A percentile compares a stretch with the other conserved stretches of the same genome.
Evolutionary conservation across 305 asterid genomes (phyloP).

Genomic region (Solanum hybrid): DNA sequence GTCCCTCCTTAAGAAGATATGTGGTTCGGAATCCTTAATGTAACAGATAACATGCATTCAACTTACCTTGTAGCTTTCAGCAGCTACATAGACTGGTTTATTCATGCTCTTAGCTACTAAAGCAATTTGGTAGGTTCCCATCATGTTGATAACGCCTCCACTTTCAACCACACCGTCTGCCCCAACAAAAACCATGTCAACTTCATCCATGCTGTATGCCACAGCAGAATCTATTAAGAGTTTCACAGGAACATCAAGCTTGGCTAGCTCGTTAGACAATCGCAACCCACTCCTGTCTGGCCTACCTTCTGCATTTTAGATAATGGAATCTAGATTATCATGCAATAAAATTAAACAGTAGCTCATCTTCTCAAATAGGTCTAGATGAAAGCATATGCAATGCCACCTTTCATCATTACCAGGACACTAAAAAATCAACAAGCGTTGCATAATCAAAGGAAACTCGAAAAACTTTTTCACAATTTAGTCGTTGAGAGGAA

Average conservation of each 20-base stretch:
- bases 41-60: background rate
- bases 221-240: slow-evolving; percentile 88
- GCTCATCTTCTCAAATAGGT: background rate
- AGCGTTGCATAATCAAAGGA: background rate
- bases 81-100: slow-evolving; percentile 87
- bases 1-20: background rate
- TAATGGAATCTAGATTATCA: background rate
- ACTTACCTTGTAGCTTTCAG: slow-evolving; percentile 64
- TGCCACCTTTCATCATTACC: background rate
- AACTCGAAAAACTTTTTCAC: background rate
- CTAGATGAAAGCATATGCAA: background rate
- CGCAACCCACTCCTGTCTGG: slow-evolving; percentile 82
- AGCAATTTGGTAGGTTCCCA: slow-evolving; percentile 95
- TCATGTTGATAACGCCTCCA: slow-evolving; percentile 92
- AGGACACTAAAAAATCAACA: background rate
- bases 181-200: slow-evolving; percentile 90
- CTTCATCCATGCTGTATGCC: slow-evolving; percentile 90
- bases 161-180: slow-evolving; percentile 94
- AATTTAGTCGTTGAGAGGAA: background rate
- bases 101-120: slow-evolving; percentile 91
- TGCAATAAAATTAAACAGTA: background rate
- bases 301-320: slow-evolving; percentile 69
- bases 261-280: slow-evolving; percentile 71
- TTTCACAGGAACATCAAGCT: slow-evolving; percentile 84
- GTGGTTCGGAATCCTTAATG: background rate